Percentiles rank a stretch among this genome's conserved stretches.
Evolutionary conservation across 2,329 filamentous ascomycete genomes (phyloP).

Genomic region (Mycocentrospora acerina): DNA sequence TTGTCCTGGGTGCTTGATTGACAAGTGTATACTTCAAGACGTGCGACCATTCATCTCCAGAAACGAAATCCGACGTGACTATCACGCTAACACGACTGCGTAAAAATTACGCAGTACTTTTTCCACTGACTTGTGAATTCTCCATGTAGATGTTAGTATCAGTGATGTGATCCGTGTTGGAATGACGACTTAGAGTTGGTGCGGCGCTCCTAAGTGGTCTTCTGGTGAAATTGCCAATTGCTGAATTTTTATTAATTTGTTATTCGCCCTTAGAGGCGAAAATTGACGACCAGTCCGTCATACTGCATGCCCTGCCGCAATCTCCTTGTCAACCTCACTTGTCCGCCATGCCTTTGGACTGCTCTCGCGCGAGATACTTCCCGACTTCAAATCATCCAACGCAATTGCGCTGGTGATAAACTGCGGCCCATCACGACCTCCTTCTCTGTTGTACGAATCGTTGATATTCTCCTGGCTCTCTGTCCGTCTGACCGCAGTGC

Average conservation of each 20-base stretch:
- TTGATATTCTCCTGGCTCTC: conserved; percentile 27
- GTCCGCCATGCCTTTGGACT: conserved; percentile 14
- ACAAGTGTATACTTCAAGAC: too few relatives aligned
- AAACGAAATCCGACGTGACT: too few relatives aligned
- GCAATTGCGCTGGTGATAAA: conserved; percentile 31
- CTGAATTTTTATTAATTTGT: too few relatives aligned
- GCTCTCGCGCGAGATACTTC: conserved; percentile 10
- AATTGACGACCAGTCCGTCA: conserved; percentile 8
- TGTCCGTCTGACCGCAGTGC: conserved; percentile 2
- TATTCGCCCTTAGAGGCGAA: too few relatives aligned
- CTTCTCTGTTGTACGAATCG: conserved; percentile 15
- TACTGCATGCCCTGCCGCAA: conserved; percentile 13
- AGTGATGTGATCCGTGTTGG: not conserved
- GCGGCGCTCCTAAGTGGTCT: too few relatives aligned
- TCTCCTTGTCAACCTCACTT: conserved; percentile 11
- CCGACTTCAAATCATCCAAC: conserved; percentile 19
- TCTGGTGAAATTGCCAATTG: too few relatives aligned
- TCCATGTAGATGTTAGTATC: too few relatives aligned
- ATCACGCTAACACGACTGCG: too few relatives aligned
- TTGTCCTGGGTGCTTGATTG: too few relatives aligned
- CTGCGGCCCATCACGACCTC: conserved; percentile 12
- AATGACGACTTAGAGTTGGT: not conserved
- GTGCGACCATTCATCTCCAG: too few relatives aligned
- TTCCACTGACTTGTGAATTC: too few relatives aligned
- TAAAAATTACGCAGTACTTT: too few relatives aligned